These are phyloP conservation scores for Mycena citricolor DNA, from an alignment of 1,284 basidiomycete genomes.

Conservation along the genomic window DNA sequence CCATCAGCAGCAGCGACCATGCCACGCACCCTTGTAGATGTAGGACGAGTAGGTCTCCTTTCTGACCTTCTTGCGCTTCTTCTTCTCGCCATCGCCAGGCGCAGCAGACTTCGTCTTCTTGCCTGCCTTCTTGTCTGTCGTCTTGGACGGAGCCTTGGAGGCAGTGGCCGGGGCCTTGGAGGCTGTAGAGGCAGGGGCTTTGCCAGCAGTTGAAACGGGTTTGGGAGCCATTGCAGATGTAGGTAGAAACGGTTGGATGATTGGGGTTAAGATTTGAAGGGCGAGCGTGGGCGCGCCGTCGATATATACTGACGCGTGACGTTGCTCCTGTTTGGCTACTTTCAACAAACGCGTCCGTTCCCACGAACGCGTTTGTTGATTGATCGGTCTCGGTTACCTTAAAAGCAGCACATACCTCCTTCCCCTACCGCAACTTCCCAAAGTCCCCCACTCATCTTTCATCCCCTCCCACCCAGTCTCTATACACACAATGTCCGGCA, in stretches of 20 bases:
- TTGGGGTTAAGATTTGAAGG: conserved; percentile 15
- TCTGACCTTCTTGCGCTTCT: conserved; percentile 85
- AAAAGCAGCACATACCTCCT: too few relatives aligned
- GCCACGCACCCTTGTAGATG: conserved; percentile 79
- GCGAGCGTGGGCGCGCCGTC: background rate
- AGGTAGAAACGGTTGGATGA: conserved; percentile 6
- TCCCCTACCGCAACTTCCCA: too few relatives aligned
- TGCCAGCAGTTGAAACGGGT: conserved; percentile 77
- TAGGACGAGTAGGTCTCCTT: conserved; percentile 90
- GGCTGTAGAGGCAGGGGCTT: conserved; percentile 76
- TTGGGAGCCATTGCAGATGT: conserved; percentile 42
- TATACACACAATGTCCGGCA: conserved; percentile 48
- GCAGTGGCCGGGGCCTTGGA: conserved; percentile 60
- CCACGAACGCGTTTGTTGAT: too few relatives aligned
- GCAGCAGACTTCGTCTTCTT: conserved; percentile 50
- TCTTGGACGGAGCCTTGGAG: conserved; percentile 72
- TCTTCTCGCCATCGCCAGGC: conserved; percentile 69
- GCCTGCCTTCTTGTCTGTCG: conserved; percentile 28
- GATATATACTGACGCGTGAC: conserved; percentile 6
- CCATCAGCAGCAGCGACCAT: background rate
- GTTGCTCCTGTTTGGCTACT: conserved; percentile 7
- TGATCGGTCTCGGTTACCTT: too few relatives aligned
- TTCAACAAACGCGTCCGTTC: conserved; percentile 27
- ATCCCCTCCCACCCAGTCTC: too few relatives aligned
- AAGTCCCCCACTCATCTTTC: conserved; percentile 19